phyloP scores from a whole-genome alignment of 2,329 filamentous ascomycete genomes.

The Verruconis gallopava region DNA sequence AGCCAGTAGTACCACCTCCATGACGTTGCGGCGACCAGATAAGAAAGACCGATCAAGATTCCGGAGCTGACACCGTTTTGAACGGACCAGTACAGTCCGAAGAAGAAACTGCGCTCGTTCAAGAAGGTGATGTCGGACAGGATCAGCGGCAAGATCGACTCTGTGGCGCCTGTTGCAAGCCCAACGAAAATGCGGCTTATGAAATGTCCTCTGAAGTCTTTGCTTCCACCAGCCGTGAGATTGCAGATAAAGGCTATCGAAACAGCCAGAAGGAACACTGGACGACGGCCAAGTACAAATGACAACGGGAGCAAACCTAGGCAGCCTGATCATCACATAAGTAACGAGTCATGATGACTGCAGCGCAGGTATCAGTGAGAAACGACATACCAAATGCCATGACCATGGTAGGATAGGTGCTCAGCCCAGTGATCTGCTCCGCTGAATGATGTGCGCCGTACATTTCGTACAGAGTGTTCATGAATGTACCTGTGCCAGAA shows the following conservation, averaged over 20 bases:
- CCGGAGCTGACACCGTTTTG: slow-evolving; percentile 24
- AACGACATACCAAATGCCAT: slow-evolving; percentile 29
- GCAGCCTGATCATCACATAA: too few species aligned
- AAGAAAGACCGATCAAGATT: slow-evolving; percentile 24
- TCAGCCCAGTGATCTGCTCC: slow-evolving; percentile 22
- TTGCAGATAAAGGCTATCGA: slow-evolving; percentile 17
- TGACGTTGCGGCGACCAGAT: slow-evolving; percentile 22
- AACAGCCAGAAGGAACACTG: slow-evolving; percentile 23
- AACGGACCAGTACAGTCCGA: slow-evolving; percentile 27
- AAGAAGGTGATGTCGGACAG: slow-evolving; percentile 29
- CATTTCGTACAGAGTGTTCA: slow-evolving; percentile 22
- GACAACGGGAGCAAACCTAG: slow-evolving; percentile 27
- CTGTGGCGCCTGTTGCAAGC: slow-evolving; percentile 26
- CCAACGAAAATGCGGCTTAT: slow-evolving; percentile 22
- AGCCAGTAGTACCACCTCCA: slow-evolving; percentile 34
- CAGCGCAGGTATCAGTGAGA: too few species aligned
- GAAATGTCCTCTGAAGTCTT: slow-evolving; percentile 25
- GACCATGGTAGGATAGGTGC: slow-evolving; percentile 27
- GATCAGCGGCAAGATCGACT: slow-evolving; percentile 28
- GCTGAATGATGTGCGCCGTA: slow-evolving; percentile 19
- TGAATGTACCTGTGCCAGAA: slow-evolving; percentile 34
- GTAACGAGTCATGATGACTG: too few species aligned
- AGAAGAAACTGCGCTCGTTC: slow-evolving; percentile 25
- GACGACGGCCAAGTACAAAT: slow-evolving; percentile 26
- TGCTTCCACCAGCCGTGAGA: slow-evolving; percentile 22